Evolutionary conservation across 257 asterid species (phyloP), one percentile per base, ranked within the genome.

Genomic region (Fraxinus pennsylvanica): DNA sequence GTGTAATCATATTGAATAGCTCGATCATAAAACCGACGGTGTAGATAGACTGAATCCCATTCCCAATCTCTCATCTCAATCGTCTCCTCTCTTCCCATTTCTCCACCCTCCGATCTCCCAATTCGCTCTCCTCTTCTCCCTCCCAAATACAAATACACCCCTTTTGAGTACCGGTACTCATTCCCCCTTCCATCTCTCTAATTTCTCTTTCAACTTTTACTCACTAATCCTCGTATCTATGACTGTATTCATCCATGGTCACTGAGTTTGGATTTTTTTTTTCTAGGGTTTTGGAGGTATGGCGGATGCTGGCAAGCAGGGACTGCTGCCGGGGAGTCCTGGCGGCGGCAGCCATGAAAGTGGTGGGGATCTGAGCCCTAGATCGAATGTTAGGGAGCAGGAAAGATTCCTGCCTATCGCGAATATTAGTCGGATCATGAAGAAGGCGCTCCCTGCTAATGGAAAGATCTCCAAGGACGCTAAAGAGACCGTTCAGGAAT

Each of bases 401-500:
- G 96, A 91, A 22, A 85, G 96, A 87, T 89, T 87, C 50, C 71
- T 91, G 43, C 96, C 96, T 21, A 91, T 89, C 1, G 96, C 96
- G 39, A 89, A 89, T 73, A 88, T 91, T 41, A 82, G 93, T 79
- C 87, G 96, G 85, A 91, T 91, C 83, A 91, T 91, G 93, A 91
- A 89, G 87, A 91, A 89, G 82, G 93, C 83, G 54, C 86, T 91
- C 14, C 96, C 96, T 13, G 82, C 93, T 0, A 91, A 91, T 47
- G 96, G 92, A 0, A 91, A 91, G 74, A 87, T 91, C 43, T 88
- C 96, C 6, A 90, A 90, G 74, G 93, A 89, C 78, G 91, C 93
- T 13, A 90, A 90, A 86, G 96, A 91, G 78, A 89, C 89, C 27
- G 91, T 91, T 19, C 96, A 91, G 88, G 96, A 91, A 79, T 91